phyloP scores from a whole-genome alignment of 257 asterid species.

The Solanum boliviense region DNA sequence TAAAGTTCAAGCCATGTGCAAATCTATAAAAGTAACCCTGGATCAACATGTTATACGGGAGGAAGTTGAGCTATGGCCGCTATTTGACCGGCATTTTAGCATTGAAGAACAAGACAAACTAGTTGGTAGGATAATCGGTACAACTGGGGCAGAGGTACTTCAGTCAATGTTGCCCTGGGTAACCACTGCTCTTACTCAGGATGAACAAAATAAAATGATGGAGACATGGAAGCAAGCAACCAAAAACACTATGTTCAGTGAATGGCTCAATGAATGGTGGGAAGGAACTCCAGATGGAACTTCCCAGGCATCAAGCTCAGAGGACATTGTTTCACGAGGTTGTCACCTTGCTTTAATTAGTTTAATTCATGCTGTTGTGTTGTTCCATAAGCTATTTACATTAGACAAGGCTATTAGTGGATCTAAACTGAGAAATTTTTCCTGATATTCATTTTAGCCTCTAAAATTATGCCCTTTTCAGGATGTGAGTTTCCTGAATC shows the following conservation, averaged over 20 bases:
- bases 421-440: not conserved
- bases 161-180: constrained; percentile 99
- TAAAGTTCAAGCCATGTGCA: constrained; percentile 91
- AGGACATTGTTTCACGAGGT: constrained; percentile 45
- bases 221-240: constrained; percentile 95
- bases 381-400: not conserved
- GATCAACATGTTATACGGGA: constrained; percentile 93
- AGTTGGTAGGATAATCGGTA: constrained; percentile 92
- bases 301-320: constrained; percentile 40
- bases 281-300: constrained; percentile 45
- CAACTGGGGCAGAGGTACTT: constrained; percentile 97
- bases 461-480: constrained; percentile 12
- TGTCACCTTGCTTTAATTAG: constrained; percentile 1
- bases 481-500: constrained; percentile 59
- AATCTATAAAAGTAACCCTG: constrained; percentile 88
- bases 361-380: not conserved
- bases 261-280: constrained; percentile 99
- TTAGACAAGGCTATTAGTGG: not conserved
- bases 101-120: constrained; percentile 88
- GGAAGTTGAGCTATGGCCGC: constrained; percentile 96
- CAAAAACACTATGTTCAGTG: constrained; percentile 92
- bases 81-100: constrained; percentile 86
- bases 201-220: constrained; percentile 93
- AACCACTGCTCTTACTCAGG: constrained; percentile 93
- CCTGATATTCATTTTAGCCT: not conserved